phyloP scores from a whole-genome alignment of 352 stramenopile species.

The Phytophthora ohioensis region DNA sequence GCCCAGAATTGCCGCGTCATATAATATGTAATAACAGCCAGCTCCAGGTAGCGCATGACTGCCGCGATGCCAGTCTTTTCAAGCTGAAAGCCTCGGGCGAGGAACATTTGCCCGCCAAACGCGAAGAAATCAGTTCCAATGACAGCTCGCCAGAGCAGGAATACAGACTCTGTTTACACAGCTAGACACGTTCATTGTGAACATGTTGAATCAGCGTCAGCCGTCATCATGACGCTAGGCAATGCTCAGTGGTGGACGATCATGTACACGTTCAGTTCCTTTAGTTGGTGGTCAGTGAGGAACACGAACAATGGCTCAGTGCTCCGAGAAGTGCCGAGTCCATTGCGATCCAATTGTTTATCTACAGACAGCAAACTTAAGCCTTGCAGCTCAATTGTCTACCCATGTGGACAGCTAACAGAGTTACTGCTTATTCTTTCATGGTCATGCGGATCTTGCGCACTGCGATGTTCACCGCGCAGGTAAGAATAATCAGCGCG shows the following conservation, averaged over 20 bases:
- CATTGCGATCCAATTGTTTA: conserved; percentile 30
- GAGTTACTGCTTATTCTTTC: conserved; percentile 6
- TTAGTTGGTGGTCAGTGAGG: conserved; percentile 53
- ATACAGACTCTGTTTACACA: conserved; percentile 25
- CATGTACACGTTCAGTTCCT: conserved; percentile 49
- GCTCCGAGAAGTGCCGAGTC: conserved; percentile 49
- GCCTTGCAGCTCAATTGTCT: neutral
- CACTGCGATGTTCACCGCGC: conserved; percentile 62
- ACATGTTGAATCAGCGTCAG: conserved; percentile 52
- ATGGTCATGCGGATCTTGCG: conserved; percentile 42
- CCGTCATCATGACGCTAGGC: conserved; percentile 45
- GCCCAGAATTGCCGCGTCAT: conserved; percentile 62
- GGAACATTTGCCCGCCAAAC: conserved; percentile 65
- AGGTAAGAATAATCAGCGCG: conserved; percentile 56
- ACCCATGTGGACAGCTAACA: neutral
- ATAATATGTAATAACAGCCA: conserved; percentile 69
- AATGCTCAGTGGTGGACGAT: conserved; percentile 69
- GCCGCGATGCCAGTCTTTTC: conserved; percentile 68
- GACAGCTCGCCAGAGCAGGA: conserved; percentile 47
- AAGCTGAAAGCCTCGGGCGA: conserved; percentile 76
- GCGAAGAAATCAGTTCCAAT: conserved; percentile 46
- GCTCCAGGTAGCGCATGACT: conserved; percentile 71
- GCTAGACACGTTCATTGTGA: neutral
- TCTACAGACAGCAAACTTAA: neutral
- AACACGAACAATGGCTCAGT: conserved; percentile 53